A percentile compares a stretch with the other conserved stretches of the same genome.
Evolutionary conservation across 2,329 filamentous ascomycete species (phyloP).

Genomic region (Phyllosticta paracitricarpa): DNA sequence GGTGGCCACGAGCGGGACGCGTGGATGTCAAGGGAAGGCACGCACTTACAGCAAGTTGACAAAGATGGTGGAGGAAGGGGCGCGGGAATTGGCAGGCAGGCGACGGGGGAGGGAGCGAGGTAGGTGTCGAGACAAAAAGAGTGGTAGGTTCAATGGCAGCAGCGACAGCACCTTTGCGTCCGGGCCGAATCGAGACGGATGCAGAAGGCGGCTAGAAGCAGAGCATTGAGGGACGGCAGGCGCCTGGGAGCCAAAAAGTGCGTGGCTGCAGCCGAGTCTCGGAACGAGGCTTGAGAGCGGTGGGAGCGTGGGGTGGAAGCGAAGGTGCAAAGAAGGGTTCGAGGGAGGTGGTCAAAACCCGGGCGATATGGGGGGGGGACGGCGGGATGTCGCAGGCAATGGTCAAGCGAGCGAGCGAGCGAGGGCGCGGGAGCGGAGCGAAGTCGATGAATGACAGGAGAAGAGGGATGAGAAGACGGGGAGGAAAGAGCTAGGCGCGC

Average conservation of each 20-base stretch:
- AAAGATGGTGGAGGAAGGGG: not conserved
- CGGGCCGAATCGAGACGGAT: conserved; percentile 20
- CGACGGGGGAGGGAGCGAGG: not conserved
- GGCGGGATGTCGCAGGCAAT: conserved; percentile 4
- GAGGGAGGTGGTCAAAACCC: not conserved
- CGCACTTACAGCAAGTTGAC: not conserved
- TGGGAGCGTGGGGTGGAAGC: conserved; percentile 2
- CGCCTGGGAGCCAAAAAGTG: conserved; percentile 18
- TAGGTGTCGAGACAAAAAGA: not conserved
- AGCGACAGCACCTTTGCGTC: conserved; percentile 19
- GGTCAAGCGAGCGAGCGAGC: not conserved
- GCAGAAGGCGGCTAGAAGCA: conserved; percentile 12
- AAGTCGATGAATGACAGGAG: not conserved
- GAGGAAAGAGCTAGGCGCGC: not conserved
- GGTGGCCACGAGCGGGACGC: not conserved
- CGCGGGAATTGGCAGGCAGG: no score
- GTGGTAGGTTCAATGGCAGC: conserved; percentile 16
- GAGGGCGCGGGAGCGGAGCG: no score
- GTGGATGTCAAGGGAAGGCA: not conserved
- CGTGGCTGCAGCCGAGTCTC: conserved; percentile 25
- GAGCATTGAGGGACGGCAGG: conserved; percentile 17
- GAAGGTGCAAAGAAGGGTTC: not conserved
- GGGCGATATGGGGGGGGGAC: not conserved
- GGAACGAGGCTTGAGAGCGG: not conserved
- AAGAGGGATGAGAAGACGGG: not conserved